Percentiles rank a stretch among this genome's conserved stretches.
Conservation (phyloP, 1,284 basidiomycete genomes). For the Ceratorhiza oryzae-sativae region DNA sequence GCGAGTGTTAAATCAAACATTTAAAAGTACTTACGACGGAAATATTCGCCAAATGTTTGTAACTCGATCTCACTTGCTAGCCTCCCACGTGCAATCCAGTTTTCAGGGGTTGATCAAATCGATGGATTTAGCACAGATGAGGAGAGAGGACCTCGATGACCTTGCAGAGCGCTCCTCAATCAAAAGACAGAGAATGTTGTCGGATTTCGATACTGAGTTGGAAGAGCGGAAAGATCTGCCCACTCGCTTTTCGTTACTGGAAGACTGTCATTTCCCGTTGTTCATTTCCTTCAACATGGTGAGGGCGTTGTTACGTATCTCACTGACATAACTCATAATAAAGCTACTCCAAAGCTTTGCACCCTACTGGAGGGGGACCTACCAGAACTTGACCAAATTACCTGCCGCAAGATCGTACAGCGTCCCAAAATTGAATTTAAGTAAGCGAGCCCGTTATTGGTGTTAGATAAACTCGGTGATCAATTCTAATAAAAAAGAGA, state of each 20-base stretch:
- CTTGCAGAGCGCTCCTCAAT: neutral
- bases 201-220: slow-evolving; percentile 4
- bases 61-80: neutral
- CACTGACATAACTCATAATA: neutral
- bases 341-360: neutral
- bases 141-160: neutral
- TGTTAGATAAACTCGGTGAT: too few relatives aligned
- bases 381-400: neutral
- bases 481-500: too few relatives aligned
- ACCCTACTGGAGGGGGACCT: slow-evolving; percentile 13
- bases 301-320: neutral
- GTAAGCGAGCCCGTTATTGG: neutral
- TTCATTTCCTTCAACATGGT: slow-evolving; percentile 29
- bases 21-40: too few relatives aligned
- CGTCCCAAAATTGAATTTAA: neutral
- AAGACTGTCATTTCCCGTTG: slow-evolving; percentile 7
- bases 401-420: neutral
- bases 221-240: slow-evolving; percentile 4
- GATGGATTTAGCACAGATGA: neutral
- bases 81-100: neutral
- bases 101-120: neutral
- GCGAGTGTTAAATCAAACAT: neutral
- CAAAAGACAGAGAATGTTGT: neutral
- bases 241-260: neutral
- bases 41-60: neutral